phyloP scores from a whole-genome alignment of 2,329 filamentous ascomycete species.

The Talaromyces sp. region DNA sequence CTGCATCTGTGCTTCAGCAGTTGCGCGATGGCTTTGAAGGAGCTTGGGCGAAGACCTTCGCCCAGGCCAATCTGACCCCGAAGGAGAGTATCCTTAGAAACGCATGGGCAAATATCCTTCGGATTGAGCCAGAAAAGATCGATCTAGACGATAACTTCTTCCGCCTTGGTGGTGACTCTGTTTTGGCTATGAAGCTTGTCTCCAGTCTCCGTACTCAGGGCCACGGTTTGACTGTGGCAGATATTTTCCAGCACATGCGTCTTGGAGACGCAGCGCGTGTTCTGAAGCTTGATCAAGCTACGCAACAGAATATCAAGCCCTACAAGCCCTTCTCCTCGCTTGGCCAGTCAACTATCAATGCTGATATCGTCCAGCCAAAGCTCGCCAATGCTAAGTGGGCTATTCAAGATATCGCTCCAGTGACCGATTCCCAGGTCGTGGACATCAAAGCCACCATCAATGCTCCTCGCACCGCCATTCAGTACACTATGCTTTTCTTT shows the following conservation, averaged over 20 bases:
- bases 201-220: slow-evolving; percentile 48
- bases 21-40: slow-evolving; percentile 23
- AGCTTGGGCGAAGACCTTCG: slow-evolving; percentile 38
- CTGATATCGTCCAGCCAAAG: slow-evolving; percentile 50
- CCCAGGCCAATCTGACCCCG: slow-evolving; percentile 35
- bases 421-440: slow-evolving; percentile 60
- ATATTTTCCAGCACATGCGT: slow-evolving; percentile 52
- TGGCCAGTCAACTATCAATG: slow-evolving; percentile 35
- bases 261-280: slow-evolving; percentile 57
- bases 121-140: slow-evolving; percentile 44
- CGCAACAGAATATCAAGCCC: slow-evolving; percentile 21
- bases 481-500: slow-evolving; percentile 66
- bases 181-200: slow-evolving; percentile 61
- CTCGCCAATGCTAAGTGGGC: slow-evolving; percentile 53
- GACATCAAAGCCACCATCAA: slow-evolving; percentile 62
- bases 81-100: slow-evolving; percentile 40
- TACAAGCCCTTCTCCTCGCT: slow-evolving; percentile 58
- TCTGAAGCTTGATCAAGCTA: slow-evolving; percentile 44
- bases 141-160: slow-evolving; percentile 63
- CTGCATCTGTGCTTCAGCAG: slow-evolving; percentile 4
- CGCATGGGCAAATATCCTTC: slow-evolving; percentile 34
- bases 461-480: slow-evolving; percentile 62
- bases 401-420: slow-evolving; percentile 60
- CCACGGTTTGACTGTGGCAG: slow-evolving; percentile 50
- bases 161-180: slow-evolving; percentile 62